Percentiles rank a stretch among this genome's conserved stretches.
These are phyloP conservation scores for Trichoderma atrobrunneum DNA, from an alignment of 2,329 filamentous ascomycete genomes.

Conservation along the genomic window DNA sequence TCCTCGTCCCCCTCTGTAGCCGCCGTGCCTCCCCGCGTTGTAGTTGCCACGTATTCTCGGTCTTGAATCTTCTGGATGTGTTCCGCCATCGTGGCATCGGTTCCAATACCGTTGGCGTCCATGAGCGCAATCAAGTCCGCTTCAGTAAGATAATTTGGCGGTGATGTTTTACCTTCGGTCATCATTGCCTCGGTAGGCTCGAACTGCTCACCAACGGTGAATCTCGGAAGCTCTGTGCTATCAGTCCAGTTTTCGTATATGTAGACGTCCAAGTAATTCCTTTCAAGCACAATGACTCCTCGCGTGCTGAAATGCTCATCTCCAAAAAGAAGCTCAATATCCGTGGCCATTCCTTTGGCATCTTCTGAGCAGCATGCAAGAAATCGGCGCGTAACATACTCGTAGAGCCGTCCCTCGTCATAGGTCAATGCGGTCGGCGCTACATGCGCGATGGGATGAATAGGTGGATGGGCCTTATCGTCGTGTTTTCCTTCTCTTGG, in stretches of 20 bases:
- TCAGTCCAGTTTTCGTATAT: conserved; percentile 96
- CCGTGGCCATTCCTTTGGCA: conserved; percentile 80
- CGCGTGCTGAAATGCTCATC: conserved; percentile 78
- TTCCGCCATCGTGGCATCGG: conserved; percentile 98
- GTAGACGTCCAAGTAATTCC: conserved; percentile 94
- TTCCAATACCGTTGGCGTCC: conserved; percentile 98
- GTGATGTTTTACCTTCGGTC: conserved; percentile 81
- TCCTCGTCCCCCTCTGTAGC: conserved; percentile 41
- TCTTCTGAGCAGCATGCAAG: conserved; percentile 95
- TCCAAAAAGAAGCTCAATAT: conserved; percentile 81
- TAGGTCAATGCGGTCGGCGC: conserved; percentile 60
- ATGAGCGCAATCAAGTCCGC: conserved; percentile 93
- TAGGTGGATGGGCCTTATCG: conserved; percentile 95
- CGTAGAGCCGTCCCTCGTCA: conserved; percentile 77
- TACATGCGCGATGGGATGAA: conserved; percentile 90
- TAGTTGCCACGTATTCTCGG: conserved; percentile 76
- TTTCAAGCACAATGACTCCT: conserved; percentile 78
- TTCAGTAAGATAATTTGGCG: conserved; percentile 87
- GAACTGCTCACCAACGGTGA: conserved; percentile 76
- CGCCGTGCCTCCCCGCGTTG: conserved; percentile 42
- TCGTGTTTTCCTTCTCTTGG: conserved; percentile 84
- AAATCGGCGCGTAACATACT: conserved; percentile 89
- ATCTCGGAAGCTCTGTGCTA: conserved; percentile 76
- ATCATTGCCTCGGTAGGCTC: conserved; percentile 87
- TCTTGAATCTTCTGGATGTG: conserved; percentile 96